Evolutionary conservation across 257 asterid genomes (phyloP).

Genomic region (Fraxinus excelsior): DNA sequence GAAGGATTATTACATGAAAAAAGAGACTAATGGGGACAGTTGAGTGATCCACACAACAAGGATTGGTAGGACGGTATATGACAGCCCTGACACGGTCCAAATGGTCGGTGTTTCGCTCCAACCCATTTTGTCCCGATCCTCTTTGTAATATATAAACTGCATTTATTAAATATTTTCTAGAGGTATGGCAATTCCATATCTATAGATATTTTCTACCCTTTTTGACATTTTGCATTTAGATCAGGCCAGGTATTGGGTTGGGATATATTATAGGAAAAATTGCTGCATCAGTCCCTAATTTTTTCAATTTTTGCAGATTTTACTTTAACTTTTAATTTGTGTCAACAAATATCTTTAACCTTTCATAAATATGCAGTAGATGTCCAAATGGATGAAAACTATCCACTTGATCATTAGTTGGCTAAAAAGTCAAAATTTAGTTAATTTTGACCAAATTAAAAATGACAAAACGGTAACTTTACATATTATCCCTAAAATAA

Average conservation of each 20-base stretch:
- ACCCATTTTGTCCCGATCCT: neutral
- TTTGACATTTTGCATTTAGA: neutral
- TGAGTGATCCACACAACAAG: conserved; percentile 9
- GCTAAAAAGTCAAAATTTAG: too few relatives aligned
- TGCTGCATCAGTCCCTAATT: too few relatives aligned
- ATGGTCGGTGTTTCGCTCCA: conserved; percentile 31
- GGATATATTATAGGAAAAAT: too few relatives aligned
- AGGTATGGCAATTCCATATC: neutral
- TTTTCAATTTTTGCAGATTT: too few relatives aligned
- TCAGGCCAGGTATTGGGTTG: neutral
- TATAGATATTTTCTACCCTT: neutral
- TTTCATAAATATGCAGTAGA: too few relatives aligned
- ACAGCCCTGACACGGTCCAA: neutral
- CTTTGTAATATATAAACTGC: neutral
- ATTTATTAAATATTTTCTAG: neutral
- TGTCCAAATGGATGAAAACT: too few relatives aligned
- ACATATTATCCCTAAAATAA: too few relatives aligned
- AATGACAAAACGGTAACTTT: too few relatives aligned
- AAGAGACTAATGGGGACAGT: conserved; percentile 20
- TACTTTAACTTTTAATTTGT: too few relatives aligned
- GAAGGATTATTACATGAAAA: conserved; percentile 5
- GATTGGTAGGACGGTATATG: conserved; percentile 40
- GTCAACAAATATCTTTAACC: too few relatives aligned
- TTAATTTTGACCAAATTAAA: too few relatives aligned
- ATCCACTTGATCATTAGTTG: too few relatives aligned